Evolutionary conservation across 2,329 filamentous ascomycete genomes (phyloP).

Genomic region (Ascosphaera aggregata): DNA sequence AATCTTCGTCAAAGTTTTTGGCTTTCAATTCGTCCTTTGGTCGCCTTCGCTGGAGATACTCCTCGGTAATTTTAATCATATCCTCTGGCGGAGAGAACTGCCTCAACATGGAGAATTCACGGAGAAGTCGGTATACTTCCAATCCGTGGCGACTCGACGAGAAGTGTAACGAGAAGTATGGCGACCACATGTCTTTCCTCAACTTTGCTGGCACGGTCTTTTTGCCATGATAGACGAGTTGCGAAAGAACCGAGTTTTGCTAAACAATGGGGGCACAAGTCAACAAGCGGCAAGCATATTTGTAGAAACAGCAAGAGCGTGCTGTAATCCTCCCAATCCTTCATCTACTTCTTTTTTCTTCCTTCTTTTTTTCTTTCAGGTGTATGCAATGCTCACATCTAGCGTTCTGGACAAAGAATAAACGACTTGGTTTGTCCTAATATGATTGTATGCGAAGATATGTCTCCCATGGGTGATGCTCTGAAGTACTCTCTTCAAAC

Average conservation of each 20-base stretch:
- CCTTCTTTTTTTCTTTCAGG: background rate
- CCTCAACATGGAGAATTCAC: slow-evolving; percentile 35
- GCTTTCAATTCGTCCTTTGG: slow-evolving; percentile 17
- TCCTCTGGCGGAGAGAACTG: slow-evolving; percentile 27
- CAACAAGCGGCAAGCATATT: background rate
- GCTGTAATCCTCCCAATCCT: background rate
- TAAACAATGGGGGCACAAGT: slow-evolving; percentile 15
- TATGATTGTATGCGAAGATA: slow-evolving; percentile 39
- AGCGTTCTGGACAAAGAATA: slow-evolving; percentile 35
- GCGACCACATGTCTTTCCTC: slow-evolving; percentile 39
- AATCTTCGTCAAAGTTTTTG: slow-evolving; percentile 18
- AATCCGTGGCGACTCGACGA: slow-evolving; percentile 26
- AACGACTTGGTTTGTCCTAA: slow-evolving; percentile 38
- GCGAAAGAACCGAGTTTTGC: slow-evolving; percentile 25
- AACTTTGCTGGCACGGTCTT: slow-evolving; percentile 34
- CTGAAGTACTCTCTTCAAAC: slow-evolving; percentile 23
- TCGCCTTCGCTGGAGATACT: slow-evolving; percentile 16
- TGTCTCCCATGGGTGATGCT: slow-evolving; percentile 29
- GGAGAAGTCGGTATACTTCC: slow-evolving; percentile 31
- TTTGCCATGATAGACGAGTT: slow-evolving; percentile 39
- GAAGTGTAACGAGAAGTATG: slow-evolving; percentile 35
- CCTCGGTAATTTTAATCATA: slow-evolving; percentile 22
- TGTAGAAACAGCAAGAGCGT: background rate
- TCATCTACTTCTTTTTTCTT: slow-evolving; percentile 1
- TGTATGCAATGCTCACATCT: slow-evolving; percentile 22